Evolutionary conservation across 148 eudicot genomes (phyloP).

Genomic region (Nepenthes gracilis): DNA sequence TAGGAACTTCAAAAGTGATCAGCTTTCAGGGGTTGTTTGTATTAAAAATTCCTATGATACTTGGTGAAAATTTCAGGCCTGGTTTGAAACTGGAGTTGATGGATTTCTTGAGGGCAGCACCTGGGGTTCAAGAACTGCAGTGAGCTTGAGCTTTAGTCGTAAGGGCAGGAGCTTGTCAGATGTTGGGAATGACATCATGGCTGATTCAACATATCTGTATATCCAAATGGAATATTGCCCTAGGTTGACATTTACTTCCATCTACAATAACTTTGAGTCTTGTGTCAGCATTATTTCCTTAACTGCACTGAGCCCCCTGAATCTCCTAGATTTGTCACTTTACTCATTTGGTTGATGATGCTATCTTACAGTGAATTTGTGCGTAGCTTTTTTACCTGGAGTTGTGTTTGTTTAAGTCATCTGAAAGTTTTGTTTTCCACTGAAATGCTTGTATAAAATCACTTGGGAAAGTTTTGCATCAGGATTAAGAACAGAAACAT

Average conservation of each 20-base stretch:
- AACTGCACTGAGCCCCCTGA: background rate
- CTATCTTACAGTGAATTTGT: too few relatives aligned
- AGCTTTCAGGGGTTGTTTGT: background rate
- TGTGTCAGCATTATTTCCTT: background rate
- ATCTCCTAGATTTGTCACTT: background rate
- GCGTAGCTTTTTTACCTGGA: too few relatives aligned
- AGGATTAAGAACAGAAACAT: too few relatives aligned
- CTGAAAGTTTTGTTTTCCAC: background rate
- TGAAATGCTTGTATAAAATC: too few relatives aligned
- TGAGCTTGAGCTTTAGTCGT: conserved; percentile 48
- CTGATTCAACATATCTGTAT: conserved; percentile 77
- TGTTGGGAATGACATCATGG: conserved; percentile 30
- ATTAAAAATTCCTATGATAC: background rate
- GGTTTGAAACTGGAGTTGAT: conserved; percentile 81
- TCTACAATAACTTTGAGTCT: background rate
- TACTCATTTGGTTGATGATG: too few relatives aligned
- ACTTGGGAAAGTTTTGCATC: too few relatives aligned
- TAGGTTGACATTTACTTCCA: conserved; percentile 36
- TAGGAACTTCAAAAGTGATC: background rate
- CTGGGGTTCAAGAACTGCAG: conserved; percentile 58
- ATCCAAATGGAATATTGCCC: conserved; percentile 99
- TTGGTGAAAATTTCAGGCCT: conserved; percentile 52
- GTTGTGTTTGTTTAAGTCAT: background rate
- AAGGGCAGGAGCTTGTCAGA: conserved; percentile 50
- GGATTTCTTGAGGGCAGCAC: conserved; percentile 35